Conservation (phyloP, 208 protist genomes). For the Angomonas deanei region DNA sequence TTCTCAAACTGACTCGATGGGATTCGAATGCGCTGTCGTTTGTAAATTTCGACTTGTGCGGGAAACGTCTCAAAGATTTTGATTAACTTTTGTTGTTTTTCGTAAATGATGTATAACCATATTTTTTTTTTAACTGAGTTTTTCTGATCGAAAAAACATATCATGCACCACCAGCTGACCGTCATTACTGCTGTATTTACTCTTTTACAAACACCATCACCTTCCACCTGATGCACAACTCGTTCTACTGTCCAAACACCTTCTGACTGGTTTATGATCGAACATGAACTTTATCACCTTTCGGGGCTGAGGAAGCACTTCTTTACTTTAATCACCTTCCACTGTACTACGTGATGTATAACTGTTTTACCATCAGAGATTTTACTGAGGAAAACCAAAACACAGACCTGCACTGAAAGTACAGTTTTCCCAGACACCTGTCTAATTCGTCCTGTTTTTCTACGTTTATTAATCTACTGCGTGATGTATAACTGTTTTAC, state of each 20-base stretch:
- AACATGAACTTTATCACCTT: neutral
- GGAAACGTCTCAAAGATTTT: too few relatives aligned
- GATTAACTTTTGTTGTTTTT: too few relatives aligned
- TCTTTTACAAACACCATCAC: too few relatives aligned
- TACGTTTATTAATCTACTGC: too few relatives aligned
- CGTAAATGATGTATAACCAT: neutral
- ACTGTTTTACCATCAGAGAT: neutral
- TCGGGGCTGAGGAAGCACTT: neutral
- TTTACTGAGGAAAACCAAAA: neutral
- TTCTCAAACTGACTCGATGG: too few relatives aligned
- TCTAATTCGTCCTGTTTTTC: too few relatives aligned
- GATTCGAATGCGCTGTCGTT: too few relatives aligned
- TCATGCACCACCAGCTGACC: neutral
- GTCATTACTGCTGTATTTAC: too few relatives aligned
- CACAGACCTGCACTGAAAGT: neutral
- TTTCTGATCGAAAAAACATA: neutral
- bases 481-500: constrained; percentile 1
- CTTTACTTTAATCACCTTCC: too few relatives aligned
- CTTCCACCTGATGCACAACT: neutral
- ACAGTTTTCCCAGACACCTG: neutral
- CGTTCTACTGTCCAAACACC: neutral
- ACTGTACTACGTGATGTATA: too few relatives aligned
- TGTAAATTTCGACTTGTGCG: too few relatives aligned
- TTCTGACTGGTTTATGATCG: neutral
- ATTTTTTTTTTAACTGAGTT: neutral